Conservation (phyloP, 2,329 filamentous ascomycete species). For the Esteya vermicola region DNA sequence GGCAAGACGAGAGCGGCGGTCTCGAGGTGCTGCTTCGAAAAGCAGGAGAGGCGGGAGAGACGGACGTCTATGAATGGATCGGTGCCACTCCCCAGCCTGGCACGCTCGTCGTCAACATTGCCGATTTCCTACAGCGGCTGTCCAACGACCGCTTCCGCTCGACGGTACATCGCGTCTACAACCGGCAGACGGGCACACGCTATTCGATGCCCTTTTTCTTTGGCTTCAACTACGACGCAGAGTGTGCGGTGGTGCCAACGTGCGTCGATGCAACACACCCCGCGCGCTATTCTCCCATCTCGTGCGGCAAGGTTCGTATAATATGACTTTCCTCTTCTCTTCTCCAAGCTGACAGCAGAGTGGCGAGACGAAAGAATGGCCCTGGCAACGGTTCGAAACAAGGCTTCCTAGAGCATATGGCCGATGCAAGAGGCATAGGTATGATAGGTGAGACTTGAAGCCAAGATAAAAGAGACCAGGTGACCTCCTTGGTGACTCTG, state of each 20-base stretch:
- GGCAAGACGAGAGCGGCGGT: constrained; percentile 28
- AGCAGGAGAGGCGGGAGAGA: constrained; percentile 16
- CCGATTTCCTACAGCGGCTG: constrained; percentile 35
- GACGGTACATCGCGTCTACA: constrained; percentile 36
- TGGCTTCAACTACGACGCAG: constrained; percentile 29
- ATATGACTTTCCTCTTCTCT: neutral
- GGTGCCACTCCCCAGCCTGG: constrained; percentile 26
- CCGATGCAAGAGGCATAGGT: no score
- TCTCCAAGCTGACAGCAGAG: neutral
- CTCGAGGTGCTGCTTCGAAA: constrained; percentile 21
- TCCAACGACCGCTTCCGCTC: constrained; percentile 32
- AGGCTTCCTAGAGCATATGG: neutral
- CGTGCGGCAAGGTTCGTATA: constrained; percentile 19
- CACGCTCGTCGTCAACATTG: constrained; percentile 36
- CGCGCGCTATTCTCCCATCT: constrained; percentile 27
- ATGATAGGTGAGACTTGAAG: neutral
- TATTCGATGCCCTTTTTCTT: constrained; percentile 45
- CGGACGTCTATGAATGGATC: constrained; percentile 18
- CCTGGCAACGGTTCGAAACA: constrained; percentile 1
- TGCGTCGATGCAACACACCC: constrained; percentile 24
- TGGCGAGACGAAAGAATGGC: constrained; percentile 11
- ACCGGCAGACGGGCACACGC: constrained; percentile 23
- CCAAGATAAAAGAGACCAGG: no score
- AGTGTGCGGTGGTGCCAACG: constrained; percentile 25
- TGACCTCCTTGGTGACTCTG: no score